Percentiles rank a stretch among this genome's conserved stretches.
These are phyloP conservation scores for Aspergillus asperescens DNA, from an alignment of 495 filamentous ascomycete species.

Conservation along the genomic window DNA sequence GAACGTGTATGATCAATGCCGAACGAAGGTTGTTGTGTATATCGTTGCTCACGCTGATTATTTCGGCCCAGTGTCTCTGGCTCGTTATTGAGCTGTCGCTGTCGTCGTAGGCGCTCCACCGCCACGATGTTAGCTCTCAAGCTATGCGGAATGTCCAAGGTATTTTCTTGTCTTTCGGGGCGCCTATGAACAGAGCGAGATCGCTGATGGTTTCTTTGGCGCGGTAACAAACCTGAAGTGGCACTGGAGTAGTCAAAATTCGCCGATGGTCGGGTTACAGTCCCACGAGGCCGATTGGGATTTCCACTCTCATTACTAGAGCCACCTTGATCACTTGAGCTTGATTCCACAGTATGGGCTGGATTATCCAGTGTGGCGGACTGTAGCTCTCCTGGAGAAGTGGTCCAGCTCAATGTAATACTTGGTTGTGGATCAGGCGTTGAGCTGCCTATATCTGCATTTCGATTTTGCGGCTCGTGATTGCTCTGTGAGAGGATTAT, in stretches of 20 bases:
- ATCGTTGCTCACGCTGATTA: constrained; percentile 29
- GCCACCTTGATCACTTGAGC: constrained; percentile 19
- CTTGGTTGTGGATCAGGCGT: constrained; percentile 34
- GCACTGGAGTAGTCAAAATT: constrained; percentile 21
- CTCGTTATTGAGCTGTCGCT: constrained; percentile 38
- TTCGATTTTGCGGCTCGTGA: constrained; percentile 18
- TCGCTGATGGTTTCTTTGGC: constrained; percentile 28
- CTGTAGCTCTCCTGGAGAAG: constrained; percentile 34
- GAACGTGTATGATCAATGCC: constrained; percentile 36
- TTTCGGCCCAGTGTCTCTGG: constrained; percentile 35
- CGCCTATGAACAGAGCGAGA: constrained; percentile 33
- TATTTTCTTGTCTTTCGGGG: constrained; percentile 24
- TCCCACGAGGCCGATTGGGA: constrained; percentile 13
- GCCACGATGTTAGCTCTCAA: constrained; percentile 32
- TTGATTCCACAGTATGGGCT: constrained; percentile 17
- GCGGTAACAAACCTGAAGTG: constrained; percentile 17
- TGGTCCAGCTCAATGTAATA: constrained; percentile 34
- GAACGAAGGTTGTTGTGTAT: constrained; percentile 28
- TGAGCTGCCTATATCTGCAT: constrained; percentile 18
- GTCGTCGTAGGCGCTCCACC: constrained; percentile 40
- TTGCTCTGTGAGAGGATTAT: constrained; percentile 40
- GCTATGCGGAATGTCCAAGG: constrained; percentile 29
- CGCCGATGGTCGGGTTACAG: constrained; percentile 18
- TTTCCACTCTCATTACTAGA: constrained; percentile 17
- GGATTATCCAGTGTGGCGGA: constrained; percentile 20